Evolutionary conservation across 805 yeast genomes (phyloP).

Genomic region (Yamadazyma akitaensis): DNA sequence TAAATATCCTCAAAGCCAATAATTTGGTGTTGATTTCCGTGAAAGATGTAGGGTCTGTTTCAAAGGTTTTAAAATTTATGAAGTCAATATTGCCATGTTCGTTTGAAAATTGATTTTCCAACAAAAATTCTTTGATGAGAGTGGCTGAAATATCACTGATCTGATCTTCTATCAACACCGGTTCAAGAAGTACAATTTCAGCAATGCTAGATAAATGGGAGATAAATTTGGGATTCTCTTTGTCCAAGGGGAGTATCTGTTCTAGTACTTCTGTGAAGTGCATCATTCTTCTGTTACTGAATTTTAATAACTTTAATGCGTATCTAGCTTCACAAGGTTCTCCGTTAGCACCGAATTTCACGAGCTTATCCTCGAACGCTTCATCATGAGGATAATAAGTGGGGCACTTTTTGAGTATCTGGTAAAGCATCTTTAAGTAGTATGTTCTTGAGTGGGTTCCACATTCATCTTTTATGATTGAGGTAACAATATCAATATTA

Average conservation of each 20-base stretch:
- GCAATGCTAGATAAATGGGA: conserved; percentile 60
- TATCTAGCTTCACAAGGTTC: conserved; percentile 61
- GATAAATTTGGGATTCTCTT: conserved; percentile 36
- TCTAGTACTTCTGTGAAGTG: conserved; percentile 38
- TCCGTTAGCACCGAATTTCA: conserved; percentile 48
- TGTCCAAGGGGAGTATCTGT: conserved; percentile 49
- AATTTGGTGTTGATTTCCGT: conserved; percentile 47
- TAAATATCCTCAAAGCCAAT: conserved; percentile 51
- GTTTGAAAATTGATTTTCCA: conserved; percentile 39
- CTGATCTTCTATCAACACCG: conserved; percentile 47
- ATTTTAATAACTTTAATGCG: conserved; percentile 54
- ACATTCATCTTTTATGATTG: conserved; percentile 23
- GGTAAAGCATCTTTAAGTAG: conserved; percentile 57
- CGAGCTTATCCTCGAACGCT: conserved; percentile 43
- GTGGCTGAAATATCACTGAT: conserved; percentile 57
- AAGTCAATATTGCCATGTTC: conserved; percentile 30
- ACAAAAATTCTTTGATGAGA: conserved; percentile 59
- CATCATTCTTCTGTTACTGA: conserved; percentile 42
- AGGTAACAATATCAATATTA: conserved; percentile 51
- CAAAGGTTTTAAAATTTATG: conserved; percentile 45
- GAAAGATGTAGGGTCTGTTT: conserved; percentile 20
- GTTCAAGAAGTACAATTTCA: conserved; percentile 51
- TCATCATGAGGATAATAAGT: conserved; percentile 46
- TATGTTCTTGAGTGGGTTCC: conserved; percentile 22
- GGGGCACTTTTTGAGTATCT: conserved; percentile 51